phyloP scores from a whole-genome alignment of 1,139 yeast species.

The Geotrichum cucujoidarum region DNA sequence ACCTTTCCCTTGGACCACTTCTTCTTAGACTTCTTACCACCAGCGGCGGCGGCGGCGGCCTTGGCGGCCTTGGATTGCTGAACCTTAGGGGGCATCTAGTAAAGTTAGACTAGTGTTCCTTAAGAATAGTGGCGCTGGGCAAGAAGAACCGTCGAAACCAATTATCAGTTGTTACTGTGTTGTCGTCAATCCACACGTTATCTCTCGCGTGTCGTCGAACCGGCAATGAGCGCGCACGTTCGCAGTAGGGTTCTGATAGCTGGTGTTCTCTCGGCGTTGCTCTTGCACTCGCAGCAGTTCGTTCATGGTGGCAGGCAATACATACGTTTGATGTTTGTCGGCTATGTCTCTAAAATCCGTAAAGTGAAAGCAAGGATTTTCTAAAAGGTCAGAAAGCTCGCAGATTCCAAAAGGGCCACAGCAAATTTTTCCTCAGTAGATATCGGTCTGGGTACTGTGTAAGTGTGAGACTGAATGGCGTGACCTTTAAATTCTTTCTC shows the following conservation, averaged over 20 bases:
- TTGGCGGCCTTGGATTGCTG: conserved; percentile 99
- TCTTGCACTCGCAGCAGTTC: background rate
- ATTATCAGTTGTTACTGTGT: background rate
- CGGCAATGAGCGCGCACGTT: too few species aligned
- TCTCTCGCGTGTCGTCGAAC: too few species aligned
- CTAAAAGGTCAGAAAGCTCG: background rate
- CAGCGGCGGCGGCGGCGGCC: conserved; percentile 99
- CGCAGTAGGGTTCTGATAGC: background rate
- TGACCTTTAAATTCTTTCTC: too few species aligned
- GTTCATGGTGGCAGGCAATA: too few species aligned
- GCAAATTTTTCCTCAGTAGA: background rate
- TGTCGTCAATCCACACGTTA: too few species aligned
- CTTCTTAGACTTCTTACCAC: conserved; percentile 99
- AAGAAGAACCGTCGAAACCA: background rate
- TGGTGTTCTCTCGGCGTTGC: background rate
- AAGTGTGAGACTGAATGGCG: too few species aligned
- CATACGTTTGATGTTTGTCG: conserved; percentile 9
- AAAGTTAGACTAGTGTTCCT: conserved; percentile 22
- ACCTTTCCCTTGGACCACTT: conserved; percentile 99
- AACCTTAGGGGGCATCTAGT: conserved; percentile 95
- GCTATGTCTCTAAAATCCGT: conserved; percentile 13
- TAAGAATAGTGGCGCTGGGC: background rate
- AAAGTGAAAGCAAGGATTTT: conserved; percentile 7
- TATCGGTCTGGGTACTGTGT: background rate
- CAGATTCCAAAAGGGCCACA: background rate